Conservation (phyloP, 1,139 yeast species). For the Meyerozyma smithsonii region DNA sequence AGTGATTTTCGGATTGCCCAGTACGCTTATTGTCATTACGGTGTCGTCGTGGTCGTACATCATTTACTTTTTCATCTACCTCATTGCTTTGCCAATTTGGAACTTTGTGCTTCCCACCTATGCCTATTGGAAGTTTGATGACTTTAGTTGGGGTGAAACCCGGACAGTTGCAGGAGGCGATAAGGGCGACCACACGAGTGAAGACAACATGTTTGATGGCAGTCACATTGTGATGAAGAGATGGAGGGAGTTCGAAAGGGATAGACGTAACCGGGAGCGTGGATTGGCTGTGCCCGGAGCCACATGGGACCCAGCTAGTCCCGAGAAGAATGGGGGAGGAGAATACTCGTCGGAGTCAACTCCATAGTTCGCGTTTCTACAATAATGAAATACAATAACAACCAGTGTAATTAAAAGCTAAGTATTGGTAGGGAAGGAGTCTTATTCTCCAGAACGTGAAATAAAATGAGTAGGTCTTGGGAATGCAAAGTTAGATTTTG, state of each 20-base stretch:
- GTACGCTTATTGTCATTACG: slow-evolving; percentile 79
- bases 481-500: neutral
- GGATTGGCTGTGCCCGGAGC: slow-evolving; percentile 37
- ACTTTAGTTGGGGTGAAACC: slow-evolving; percentile 98
- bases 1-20: slow-evolving; percentile 86
- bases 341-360: slow-evolving; percentile 26
- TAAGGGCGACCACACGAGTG: slow-evolving; percentile 54
- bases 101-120: slow-evolving; percentile 85
- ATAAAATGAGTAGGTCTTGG: neutral
- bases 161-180: slow-evolving; percentile 76
- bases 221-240: slow-evolving; percentile 83
- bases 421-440: too few species aligned
- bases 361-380: slow-evolving; percentile 5
- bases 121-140: slow-evolving; percentile 96
- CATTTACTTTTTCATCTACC: slow-evolving; percentile 76
- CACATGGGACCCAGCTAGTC: slow-evolving; percentile 46
- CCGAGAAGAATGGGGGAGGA: slow-evolving; percentile 22
- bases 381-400: neutral
- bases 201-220: slow-evolving; percentile 83
- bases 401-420: neutral
- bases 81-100: slow-evolving; percentile 89
- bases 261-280: slow-evolving; percentile 35
- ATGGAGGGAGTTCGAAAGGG: slow-evolving; percentile 92
- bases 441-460: too few species aligned
- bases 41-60: slow-evolving; percentile 75